Evolutionary conservation across 352 stramenopile species (phyloP).

Genomic region (Pythium utonaiense): DNA sequence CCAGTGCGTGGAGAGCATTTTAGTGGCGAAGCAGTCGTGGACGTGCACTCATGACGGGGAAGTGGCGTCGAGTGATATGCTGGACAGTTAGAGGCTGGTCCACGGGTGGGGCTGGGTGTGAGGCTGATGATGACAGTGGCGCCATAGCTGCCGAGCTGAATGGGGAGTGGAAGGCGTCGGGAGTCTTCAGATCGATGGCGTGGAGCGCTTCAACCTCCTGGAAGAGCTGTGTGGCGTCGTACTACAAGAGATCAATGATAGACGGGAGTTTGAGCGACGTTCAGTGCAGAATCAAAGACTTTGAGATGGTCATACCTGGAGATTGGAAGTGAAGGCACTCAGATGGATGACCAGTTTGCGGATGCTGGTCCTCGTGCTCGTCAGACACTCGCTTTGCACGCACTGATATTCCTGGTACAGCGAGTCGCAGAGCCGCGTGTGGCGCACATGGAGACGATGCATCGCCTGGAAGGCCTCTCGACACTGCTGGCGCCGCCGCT

Average conservation of each 20-base stretch:
- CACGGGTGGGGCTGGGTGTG: slow-evolving; percentile 1
- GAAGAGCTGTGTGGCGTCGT: slow-evolving; percentile 29
- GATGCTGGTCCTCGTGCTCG: slow-evolving; percentile 22
- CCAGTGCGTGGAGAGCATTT: slow-evolving; percentile 21
- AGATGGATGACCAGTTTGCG: slow-evolving; percentile 30
- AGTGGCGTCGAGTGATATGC: slow-evolving; percentile 12
- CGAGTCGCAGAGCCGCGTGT: slow-evolving; percentile 20
- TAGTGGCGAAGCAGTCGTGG: slow-evolving; percentile 22
- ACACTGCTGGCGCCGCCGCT: slow-evolving; percentile 16
- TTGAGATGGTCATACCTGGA: slow-evolving; percentile 18
- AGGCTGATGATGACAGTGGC: not conserved
- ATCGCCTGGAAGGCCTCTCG: slow-evolving; percentile 15
- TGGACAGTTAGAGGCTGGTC: slow-evolving; percentile 17
- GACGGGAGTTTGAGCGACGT: too few species aligned
- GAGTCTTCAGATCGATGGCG: not conserved
- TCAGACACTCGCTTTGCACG: slow-evolving; percentile 23
- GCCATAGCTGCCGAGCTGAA: not conserved
- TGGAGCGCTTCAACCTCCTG: slow-evolving; percentile 21
- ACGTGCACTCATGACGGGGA: slow-evolving; percentile 15
- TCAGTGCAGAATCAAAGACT: too few species aligned
- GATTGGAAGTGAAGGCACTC: slow-evolving; percentile 30
- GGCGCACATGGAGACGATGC: slow-evolving; percentile 17
- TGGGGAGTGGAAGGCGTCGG: not conserved
- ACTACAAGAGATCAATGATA: slow-evolving; percentile 5
- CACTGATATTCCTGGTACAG: slow-evolving; percentile 25